These are phyloP conservation scores for Abrus pulchellus DNA, from an alignment of 306 rosid genomes.

Conservation along the genomic window DNA sequence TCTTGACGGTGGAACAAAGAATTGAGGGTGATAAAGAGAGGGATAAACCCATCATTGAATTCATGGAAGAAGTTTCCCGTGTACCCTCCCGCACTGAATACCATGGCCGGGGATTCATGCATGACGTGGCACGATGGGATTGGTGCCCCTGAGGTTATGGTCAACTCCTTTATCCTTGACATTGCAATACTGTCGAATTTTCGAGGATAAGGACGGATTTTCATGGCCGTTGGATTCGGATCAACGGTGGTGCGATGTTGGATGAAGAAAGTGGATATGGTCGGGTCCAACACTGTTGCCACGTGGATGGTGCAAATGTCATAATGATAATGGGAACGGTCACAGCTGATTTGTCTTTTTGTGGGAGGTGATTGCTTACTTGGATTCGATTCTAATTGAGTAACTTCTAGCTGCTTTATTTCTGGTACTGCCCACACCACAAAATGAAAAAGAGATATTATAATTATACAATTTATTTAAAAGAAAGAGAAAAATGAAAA, in stretches of 20 bases:
- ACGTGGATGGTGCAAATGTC: constrained; percentile 56
- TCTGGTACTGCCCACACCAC: background rate
- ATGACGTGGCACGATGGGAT: constrained; percentile 15
- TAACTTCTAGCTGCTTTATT: too few relatives aligned
- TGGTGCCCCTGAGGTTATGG: background rate
- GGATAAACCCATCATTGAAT: constrained; percentile 55
- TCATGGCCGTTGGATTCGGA: constrained; percentile 31
- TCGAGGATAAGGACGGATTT: constrained; percentile 57
- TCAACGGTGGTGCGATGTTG: background rate
- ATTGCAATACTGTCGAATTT: constrained; percentile 37
- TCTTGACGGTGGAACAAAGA: constrained; percentile 29
- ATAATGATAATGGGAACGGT: constrained; percentile 48
- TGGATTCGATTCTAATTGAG: background rate
- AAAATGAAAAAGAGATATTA: background rate
- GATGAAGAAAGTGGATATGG: constrained; percentile 39
- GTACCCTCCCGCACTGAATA: constrained; percentile 59
- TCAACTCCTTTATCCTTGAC: too few relatives aligned
- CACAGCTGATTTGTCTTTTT: constrained; percentile 43
- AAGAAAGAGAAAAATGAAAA: too few relatives aligned
- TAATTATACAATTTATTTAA: too few relatives aligned
- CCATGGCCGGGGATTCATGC: constrained; percentile 34
- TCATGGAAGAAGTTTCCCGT: constrained; percentile 65
- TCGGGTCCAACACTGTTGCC: constrained; percentile 26
- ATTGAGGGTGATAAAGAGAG: constrained; percentile 57
- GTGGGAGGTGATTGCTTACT: background rate